These are phyloP conservation scores for Taiwanofungus camphoratus DNA, from an alignment of 1,284 basidiomycete species.

Conservation along the genomic window DNA sequence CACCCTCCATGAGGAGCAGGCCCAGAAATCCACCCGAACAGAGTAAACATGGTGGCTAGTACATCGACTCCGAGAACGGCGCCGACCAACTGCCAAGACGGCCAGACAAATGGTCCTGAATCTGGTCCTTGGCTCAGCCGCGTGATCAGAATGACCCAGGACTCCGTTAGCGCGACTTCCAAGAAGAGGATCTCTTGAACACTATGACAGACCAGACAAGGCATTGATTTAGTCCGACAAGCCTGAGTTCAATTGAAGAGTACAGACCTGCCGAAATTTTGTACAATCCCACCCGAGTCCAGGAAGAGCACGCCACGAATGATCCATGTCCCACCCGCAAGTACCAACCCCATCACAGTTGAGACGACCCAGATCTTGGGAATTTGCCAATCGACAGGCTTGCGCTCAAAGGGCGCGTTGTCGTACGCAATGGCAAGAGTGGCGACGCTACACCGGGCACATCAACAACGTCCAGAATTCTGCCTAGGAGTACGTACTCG, in stretches of 20 bases:
- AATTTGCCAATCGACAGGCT: slow-evolving; percentile 11
- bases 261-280: slow-evolving; percentile 9
- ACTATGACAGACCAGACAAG: neutral
- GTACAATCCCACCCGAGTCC: slow-evolving; percentile 6
- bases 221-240: no score
- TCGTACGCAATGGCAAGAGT: slow-evolving; percentile 11
- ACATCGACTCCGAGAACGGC: slow-evolving; percentile 9
- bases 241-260: no score
- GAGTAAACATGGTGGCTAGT: slow-evolving; percentile 8
- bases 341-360: slow-evolving; percentile 7
- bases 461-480: no score
- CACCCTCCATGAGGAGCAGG: slow-evolving; percentile 5
- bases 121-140: slow-evolving; percentile 7
- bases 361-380: slow-evolving; percentile 11
- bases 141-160: slow-evolving; percentile 10
- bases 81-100: slow-evolving; percentile 10
- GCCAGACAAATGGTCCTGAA: slow-evolving; percentile 9
- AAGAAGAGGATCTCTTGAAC: slow-evolving; percentile 11
- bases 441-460: slow-evolving; percentile 2
- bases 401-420: slow-evolving; percentile 9
- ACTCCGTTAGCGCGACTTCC: slow-evolving; percentile 11
- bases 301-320: slow-evolving; percentile 10
- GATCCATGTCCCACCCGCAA: slow-evolving; percentile 11
- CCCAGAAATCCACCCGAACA: slow-evolving; percentile 12
- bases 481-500: slow-evolving; percentile 9